Conservation (phyloP, 352 stramenopile genomes). For the Globisporangium nodosum region DNA sequence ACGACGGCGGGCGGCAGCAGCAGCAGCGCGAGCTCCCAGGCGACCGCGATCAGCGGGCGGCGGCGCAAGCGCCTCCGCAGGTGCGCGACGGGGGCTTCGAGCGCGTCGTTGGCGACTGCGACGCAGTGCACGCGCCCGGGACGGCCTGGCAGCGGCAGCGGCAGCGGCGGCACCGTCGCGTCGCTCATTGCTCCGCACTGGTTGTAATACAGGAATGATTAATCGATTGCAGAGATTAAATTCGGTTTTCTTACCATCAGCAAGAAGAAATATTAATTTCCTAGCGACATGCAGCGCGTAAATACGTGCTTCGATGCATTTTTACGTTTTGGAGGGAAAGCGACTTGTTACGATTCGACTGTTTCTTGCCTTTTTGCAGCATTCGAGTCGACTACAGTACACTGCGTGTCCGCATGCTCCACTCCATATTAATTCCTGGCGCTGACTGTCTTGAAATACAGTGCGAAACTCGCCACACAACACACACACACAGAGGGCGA, state of each 20-base stretch:
- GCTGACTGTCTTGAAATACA: background rate
- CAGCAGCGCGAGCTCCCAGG: slow-evolving; percentile 12
- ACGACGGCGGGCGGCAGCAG: slow-evolving; percentile 24
- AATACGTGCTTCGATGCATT: no score
- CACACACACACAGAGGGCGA: background rate
- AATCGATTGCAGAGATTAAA: background rate
- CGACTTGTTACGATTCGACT: no score
- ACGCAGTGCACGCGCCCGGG: background rate
- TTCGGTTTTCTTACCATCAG: background rate
- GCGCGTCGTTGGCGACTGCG: background rate
- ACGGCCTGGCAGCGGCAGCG: background rate
- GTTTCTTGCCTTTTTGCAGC: no score
- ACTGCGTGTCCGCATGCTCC: no score
- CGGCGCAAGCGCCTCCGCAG: background rate
- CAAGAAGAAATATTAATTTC: no score
- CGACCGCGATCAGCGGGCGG: background rate
- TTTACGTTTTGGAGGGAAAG: no score
- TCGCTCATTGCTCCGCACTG: background rate
- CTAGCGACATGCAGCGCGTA: no score
- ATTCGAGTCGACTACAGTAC: no score
- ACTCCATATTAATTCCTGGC: background rate
- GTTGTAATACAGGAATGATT: background rate
- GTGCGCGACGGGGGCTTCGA: background rate
- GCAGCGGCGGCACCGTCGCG: background rate
- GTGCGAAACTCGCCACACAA: background rate